These are phyloP conservation scores for Botrytis galanthina DNA, from an alignment of 2,329 filamentous ascomycete species.

Conservation along the genomic window DNA sequence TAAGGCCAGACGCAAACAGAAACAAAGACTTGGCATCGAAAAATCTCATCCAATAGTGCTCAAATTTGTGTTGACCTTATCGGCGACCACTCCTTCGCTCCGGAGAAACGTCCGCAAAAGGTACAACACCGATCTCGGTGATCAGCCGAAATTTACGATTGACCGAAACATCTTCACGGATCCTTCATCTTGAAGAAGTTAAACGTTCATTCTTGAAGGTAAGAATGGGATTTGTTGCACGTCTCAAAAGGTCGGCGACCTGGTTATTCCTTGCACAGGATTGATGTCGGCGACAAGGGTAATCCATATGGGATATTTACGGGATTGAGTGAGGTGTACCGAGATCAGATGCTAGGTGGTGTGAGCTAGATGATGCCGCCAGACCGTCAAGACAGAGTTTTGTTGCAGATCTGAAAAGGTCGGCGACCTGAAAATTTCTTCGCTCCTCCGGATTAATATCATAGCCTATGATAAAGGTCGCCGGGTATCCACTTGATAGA, in stretches of 20 bases:
- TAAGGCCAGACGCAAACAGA: not conserved
- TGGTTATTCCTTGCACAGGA: slow-evolving; percentile 7
- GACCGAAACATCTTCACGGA: not conserved
- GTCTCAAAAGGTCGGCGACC: slow-evolving; percentile 14
- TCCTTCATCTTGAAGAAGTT: slow-evolving; percentile 9
- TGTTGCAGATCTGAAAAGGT: slow-evolving; percentile 17
- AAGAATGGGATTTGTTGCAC: slow-evolving; percentile 16
- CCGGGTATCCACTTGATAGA: slow-evolving; percentile 1
- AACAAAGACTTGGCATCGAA: not conserved
- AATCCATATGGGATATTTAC: not conserved
- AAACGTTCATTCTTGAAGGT: not conserved
- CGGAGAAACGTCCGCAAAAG: not conserved
- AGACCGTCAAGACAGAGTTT: not conserved
- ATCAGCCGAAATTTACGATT: not conserved
- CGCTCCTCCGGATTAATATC: not conserved
- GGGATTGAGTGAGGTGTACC: not conserved
- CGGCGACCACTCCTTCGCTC: slow-evolving; percentile 14
- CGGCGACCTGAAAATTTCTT: not conserved
- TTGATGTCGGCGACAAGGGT: slow-evolving; percentile 2
- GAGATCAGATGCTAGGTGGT: not conserved
- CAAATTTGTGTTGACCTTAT: not conserved
- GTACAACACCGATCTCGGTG: not conserved
- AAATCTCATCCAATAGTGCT: not conserved
- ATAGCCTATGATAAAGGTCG: not conserved
- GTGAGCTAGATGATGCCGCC: not conserved